Base-by-base conservation (phyloP, 225 moss, liverwort and hornwort genomes). In the Asterella californica region DNA sequence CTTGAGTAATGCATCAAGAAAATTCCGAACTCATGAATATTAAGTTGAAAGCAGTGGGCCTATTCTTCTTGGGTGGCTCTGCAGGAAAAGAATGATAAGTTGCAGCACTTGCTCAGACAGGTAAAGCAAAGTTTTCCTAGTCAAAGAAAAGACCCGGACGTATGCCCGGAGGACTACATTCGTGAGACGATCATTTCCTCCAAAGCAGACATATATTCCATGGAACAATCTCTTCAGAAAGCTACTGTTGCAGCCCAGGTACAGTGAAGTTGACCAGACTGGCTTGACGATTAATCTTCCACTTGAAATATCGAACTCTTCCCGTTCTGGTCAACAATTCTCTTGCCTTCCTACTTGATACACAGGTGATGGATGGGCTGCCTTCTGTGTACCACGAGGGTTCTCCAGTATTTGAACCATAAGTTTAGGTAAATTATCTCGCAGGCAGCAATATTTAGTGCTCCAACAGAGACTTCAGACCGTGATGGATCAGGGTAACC, bases 171-270 rank as follows among this genome's bases (percentile, higher is more conserved):
- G 34, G 82, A 87, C 19, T 72, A 82, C 46, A 80, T 80, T 78
- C 84, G 60, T 17, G 66, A 80, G 62, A 86, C 83, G n/a, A 82
- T 62, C 15, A 79, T 91, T 45, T 81, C 80, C 27, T 24, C 53
- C 5, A 88, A 82, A 42, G 86, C 88, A 53, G 76, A 86, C 80
- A 72, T 90, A 32, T 15, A 79, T n/a, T 72, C 89, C 2, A 75
- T 92, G 69, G 92, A 89, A 76, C 87, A 92, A 45, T 85, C 88
- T 70, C 77, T 94, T 36, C 85, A 81, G 55, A 81, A 83, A n/a
- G 83, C 94, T 29, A 75, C 79, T 54, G 75, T 76, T 70, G 87
- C 88, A 0, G 87, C 82, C 75, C 89, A 94, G 92, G 96, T 96
- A 83, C 1, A 67, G 64, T 17, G 6, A 18, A 24, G 57, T 21